phyloP scores from a whole-genome alignment of 345 rosid genomes.

The Rhodamnia rubescens region DNA sequence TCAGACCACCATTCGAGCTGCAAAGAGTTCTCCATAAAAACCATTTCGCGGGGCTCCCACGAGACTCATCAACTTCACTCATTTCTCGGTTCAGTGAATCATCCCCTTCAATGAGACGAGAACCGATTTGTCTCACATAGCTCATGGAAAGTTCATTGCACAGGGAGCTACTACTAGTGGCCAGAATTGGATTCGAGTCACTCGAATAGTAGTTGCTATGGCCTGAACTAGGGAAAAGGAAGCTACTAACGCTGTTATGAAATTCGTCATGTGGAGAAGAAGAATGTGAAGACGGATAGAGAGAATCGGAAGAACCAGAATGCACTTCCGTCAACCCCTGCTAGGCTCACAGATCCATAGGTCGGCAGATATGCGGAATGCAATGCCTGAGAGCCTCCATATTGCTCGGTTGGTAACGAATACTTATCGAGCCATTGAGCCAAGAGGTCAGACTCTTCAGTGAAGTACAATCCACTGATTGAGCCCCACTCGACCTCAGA shows the following conservation, averaged over 20 bases:
- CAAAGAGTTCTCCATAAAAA: conserved; percentile 4
- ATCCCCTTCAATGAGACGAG: conserved; percentile 29
- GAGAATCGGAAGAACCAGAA: neutral
- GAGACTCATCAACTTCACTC: conserved; percentile 20
- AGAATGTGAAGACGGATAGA: conserved; percentile 1
- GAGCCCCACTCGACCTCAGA: conserved; percentile 37
- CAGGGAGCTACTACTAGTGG: conserved; percentile 11
- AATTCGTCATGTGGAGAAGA: conserved; percentile 29
- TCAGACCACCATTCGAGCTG: conserved; percentile 11
- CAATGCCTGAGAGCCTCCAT: conserved; percentile 5
- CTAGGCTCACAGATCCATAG: conserved; percentile 20
- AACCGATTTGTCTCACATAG: conserved; percentile 15
- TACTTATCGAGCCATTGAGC: conserved; percentile 42
- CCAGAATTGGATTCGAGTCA: conserved; percentile 19
- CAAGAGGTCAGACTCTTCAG: conserved; percentile 71
- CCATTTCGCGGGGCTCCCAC: conserved; percentile 10
- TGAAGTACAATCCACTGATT: conserved; percentile 34
- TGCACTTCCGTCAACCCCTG: conserved; percentile 3
- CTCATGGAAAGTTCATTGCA: conserved; percentile 29
- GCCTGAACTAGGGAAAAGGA: conserved; percentile 15
- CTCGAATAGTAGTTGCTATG: conserved; percentile 18
- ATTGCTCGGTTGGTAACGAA: conserved; percentile 9
- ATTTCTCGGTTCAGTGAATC: conserved; percentile 18
- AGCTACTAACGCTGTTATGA: conserved; percentile 12
- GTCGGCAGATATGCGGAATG: conserved; percentile 22